Evolutionary conservation across 805 yeast genomes (phyloP).

Genomic region (Lachancea fermentati): DNA sequence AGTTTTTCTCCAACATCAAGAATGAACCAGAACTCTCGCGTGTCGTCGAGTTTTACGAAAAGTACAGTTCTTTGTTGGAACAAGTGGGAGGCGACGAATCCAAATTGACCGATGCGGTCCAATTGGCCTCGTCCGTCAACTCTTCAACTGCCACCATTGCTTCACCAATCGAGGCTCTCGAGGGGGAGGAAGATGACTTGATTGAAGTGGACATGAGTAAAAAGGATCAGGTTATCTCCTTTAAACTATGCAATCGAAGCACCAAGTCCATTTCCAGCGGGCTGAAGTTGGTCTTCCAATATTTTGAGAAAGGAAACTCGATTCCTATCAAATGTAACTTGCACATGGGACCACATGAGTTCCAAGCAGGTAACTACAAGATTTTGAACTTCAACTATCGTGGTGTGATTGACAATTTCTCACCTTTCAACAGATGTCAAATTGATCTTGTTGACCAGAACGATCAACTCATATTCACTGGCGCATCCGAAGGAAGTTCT

Average conservation of each 20-base stretch:
- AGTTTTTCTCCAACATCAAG: constrained; percentile 22
- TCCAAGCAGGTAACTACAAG: constrained; percentile 15
- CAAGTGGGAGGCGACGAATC: constrained; percentile 11
- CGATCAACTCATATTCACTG: constrained; percentile 11
- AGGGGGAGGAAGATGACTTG: constrained; percentile 6
- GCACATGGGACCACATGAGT: constrained; percentile 22
- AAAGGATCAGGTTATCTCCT: constrained; percentile 17
- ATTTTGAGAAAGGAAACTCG: constrained; percentile 5
- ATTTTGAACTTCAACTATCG: constrained; percentile 15
- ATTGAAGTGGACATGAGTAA: constrained; percentile 12
- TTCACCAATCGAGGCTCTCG: neutral
- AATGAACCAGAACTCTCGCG: constrained; percentile 14
- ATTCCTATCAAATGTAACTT: constrained; percentile 12
- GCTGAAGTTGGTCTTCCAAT: constrained; percentile 10
- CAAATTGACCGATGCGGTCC: constrained; percentile 4
- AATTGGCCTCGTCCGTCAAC: neutral
- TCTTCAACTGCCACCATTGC: neutral
- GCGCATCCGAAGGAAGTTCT: constrained; percentile 4
- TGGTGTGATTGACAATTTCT: constrained; percentile 11
- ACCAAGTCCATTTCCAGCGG: constrained; percentile 13
- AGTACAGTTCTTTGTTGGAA: constrained; percentile 13
- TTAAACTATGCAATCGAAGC: constrained; percentile 13
- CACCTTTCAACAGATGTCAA: constrained; percentile 10
- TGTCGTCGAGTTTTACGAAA: constrained; percentile 16
- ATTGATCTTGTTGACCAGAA: constrained; percentile 13